Base-by-base conservation (phyloP, 2,329 filamentous ascomycete species). In the Xylaria sp. region DNA sequence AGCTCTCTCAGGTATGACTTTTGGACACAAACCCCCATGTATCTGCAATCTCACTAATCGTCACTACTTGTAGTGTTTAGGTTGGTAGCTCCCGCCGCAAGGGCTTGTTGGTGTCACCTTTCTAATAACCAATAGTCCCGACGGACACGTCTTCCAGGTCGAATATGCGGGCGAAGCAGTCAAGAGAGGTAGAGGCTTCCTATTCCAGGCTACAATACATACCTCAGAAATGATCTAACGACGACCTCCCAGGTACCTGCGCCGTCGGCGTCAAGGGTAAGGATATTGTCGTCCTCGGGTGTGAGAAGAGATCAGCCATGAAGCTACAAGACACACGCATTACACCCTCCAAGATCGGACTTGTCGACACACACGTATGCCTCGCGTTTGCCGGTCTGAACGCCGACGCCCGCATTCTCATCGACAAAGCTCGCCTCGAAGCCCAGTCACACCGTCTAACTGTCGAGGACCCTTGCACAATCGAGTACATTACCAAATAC, bases 401-500 rank as follows among this genome's bases (percentile, higher is more conserved):
- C 79, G 95, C 95, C 77, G 95, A 99, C 81, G 95, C 96, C 73
- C 89, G 95, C 76, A 99, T 99, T 77, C 87, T 99, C 68, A 92
- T 99, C 77, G 96, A 99, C 87, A 98, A 97, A 84, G 95, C 96
- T 64, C 89, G 96, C 72, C 83, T 98, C 79, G 95, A 99, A 83
- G 94, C 95, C 51, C 95, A 99, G 82, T 97, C 93, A 71, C 95
- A 99, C 83, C 91, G 95, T 68, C 84, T 99, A 72, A 98, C 95
- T 4, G 93, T 99, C 62, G 95, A 99, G 78, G 96, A 99, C 77
- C 94, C 95, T 59, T 92, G 96, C 69, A 94, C 92, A 66, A 96
- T 99, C 79, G 95, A 99, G 82, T 99, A 99, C 85, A 97, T 99
- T 76, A 98, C 95, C 74, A 98, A 99, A 84, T 97, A 98, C 75